Percentiles rank a stretch among this genome's conserved stretches.
phyloP scores from a whole-genome alignment of 1,284 basidiomycete species.

The Melampsora larici-populina region DNA sequence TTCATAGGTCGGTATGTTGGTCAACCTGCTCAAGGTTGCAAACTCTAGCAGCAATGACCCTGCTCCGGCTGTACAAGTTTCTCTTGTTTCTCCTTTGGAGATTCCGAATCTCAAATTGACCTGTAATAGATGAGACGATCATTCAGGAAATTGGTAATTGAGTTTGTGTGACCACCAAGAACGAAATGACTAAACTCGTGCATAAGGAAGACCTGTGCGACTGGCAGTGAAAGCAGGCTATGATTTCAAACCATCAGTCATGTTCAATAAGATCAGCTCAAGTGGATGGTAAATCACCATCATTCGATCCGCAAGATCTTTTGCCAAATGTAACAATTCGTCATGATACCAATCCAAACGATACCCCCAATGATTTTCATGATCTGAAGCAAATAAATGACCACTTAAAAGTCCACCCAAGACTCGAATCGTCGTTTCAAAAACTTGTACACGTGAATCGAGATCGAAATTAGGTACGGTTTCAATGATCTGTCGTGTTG shows the following conservation, averaged over 20 bases:
- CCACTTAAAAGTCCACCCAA: constrained; percentile 67
- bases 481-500: constrained; percentile 69
- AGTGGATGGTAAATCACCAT: constrained; percentile 52
- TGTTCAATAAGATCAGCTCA: too few species aligned
- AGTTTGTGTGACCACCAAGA: neutral
- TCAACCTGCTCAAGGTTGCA: constrained; percentile 79
- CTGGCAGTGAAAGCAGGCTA: constrained; percentile 73
- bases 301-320: constrained; percentile 76
- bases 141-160: neutral
- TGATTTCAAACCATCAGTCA: too few species aligned
- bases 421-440: constrained; percentile 66
- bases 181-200: constrained; percentile 62
- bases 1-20: constrained; percentile 80
- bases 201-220: constrained; percentile 80
- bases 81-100: constrained; percentile 65
- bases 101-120: constrained; percentile 59
- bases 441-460: constrained; percentile 66
- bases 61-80: constrained; percentile 80
- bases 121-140: neutral
- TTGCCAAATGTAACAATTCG: constrained; percentile 71
- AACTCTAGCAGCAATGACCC: constrained; percentile 88
- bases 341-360: constrained; percentile 55
- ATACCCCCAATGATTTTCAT: constrained; percentile 44
- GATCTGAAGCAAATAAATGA: constrained; percentile 37
- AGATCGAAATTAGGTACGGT: constrained; percentile 75